Evolutionary conservation across 768 basidiomycete species (phyloP).

Genomic region (Boletus speciosus): DNA sequence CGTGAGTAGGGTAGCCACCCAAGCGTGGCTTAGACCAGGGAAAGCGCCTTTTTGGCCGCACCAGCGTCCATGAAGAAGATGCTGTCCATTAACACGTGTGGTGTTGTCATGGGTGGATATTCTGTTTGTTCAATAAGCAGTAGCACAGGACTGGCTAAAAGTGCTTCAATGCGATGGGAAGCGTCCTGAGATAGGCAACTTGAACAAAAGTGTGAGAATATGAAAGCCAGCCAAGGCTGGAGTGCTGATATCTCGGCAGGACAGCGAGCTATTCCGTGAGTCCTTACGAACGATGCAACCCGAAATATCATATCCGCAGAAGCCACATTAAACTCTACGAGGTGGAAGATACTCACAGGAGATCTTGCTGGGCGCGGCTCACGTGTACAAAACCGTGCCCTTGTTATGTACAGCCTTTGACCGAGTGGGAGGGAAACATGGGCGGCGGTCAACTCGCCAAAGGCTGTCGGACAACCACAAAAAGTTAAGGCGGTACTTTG

Average conservation of each 20-base stretch:
- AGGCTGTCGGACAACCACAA: slow-evolving; percentile 2
- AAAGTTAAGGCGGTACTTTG: background rate
- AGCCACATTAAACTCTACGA: slow-evolving; percentile 15
- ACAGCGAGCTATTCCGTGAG: slow-evolving; percentile 3
- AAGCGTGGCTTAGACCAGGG: background rate
- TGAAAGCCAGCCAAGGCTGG: background rate
- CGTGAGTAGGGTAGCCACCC: background rate
- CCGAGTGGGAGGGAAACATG: slow-evolving; percentile 6
- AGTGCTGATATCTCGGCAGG: slow-evolving; percentile 10
- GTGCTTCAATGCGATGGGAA: background rate
- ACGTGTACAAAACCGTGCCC: slow-evolving; percentile 8
- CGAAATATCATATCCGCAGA: slow-evolving; percentile 5
- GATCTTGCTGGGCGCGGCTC: background rate
- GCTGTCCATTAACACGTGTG: slow-evolving; percentile 5
- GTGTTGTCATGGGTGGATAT: background rate
- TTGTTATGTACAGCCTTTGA: slow-evolving; percentile 7
- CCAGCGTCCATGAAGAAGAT: background rate
- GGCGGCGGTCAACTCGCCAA: slow-evolving; percentile 2
- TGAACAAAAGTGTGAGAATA: slow-evolving; percentile 22
- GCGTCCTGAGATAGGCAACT: slow-evolving; percentile 10
- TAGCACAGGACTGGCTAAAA: background rate
- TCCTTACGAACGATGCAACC: background rate
- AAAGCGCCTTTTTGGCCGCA: background rate
- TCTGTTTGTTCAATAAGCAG: background rate
- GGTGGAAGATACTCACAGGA: slow-evolving; percentile 16